Base-by-base conservation (phyloP, 257 asterid species). In the Nyctanthes arbortristis region DNA sequence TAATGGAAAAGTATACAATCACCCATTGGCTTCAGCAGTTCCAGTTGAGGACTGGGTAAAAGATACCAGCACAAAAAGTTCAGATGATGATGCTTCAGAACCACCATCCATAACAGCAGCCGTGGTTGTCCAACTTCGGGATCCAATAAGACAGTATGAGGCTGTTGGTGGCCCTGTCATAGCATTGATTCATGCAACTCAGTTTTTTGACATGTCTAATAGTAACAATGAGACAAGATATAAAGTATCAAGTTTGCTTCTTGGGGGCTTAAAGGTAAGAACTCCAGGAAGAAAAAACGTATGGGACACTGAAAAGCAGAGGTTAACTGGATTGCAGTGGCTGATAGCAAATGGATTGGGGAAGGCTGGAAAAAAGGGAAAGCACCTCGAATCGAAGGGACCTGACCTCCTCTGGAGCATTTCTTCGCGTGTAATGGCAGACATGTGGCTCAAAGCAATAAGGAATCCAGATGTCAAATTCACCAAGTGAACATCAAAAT, bases 371-470 rank as follows among this genome's bases (percentile, higher is more conserved):
- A 87, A 85, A 73, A 91, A 74, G 74, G 89, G 88, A 30, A 91
- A 81, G 74, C 77, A 73, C 4, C 55, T 16, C 40, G 81, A 62
- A 3, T 39, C 76, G 7, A 81, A 79, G 70, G 89, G 88, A 11
- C 85, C 84, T 28, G 88, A 91, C 67, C 37, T 76, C 25, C 57
- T 91, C 7, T 93, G 97, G 97, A 93, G 96, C 87, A 66, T 87
- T 32, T 86, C 96, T 20, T 85, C 96, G 10, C 77, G 97, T 7
- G 79, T 87, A 20, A 84, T 91, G 94, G 97, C 96, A 1, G 97
- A 87, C 75, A 93, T 89, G 97, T 93, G 99, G 99, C 97, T 93
- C 70, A 91, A 91, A 65, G 82, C 91, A 16, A 91, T 91, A 56
- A 81, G 97, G 65, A 93, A 91, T 75, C 97, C 99, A 2, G 90